phyloP scores from a whole-genome alignment of 345 rosid species.

The Raphanus raphanistrum region DNA sequence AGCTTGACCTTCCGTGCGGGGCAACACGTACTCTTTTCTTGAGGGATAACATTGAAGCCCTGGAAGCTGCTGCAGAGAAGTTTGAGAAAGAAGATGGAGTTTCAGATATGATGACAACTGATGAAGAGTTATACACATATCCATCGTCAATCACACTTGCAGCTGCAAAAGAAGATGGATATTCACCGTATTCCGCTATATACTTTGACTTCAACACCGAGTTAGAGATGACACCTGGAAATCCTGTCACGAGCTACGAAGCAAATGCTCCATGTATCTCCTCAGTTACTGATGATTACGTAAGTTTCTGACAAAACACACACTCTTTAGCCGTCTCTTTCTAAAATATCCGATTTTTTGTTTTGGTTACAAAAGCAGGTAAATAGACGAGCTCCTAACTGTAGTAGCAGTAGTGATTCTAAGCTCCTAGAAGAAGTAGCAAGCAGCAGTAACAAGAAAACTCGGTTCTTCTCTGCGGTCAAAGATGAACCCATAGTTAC shows the following conservation, averaged over 20 bases:
- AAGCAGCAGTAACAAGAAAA: slow-evolving; percentile 37
- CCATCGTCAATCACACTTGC: slow-evolving; percentile 47
- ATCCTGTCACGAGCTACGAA: slow-evolving; percentile 27
- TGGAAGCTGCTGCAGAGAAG: slow-evolving; percentile 86
- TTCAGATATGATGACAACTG: slow-evolving; percentile 39
- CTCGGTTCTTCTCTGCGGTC: slow-evolving; percentile 41
- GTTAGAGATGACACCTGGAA: slow-evolving; percentile 14
- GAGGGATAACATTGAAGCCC: slow-evolving; percentile 64
- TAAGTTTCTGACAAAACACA: slow-evolving; percentile 47
- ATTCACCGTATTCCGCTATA: slow-evolving; percentile 69
- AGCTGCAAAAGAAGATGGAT: slow-evolving; percentile 49
- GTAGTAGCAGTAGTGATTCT: slow-evolving; percentile 44
- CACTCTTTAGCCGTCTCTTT: not conserved
- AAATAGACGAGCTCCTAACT: slow-evolving; percentile 42
- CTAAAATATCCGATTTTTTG: not conserved
- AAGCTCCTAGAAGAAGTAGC: slow-evolving; percentile 45
- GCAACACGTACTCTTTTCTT: slow-evolving; percentile 56
- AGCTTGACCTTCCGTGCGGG: slow-evolving; percentile 76
- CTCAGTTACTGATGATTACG: slow-evolving; percentile 52
- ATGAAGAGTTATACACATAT: slow-evolving; percentile 54
- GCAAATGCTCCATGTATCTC: slow-evolving; percentile 54
- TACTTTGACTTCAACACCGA: slow-evolving; percentile 39
- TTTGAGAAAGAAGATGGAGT: slow-evolving; percentile 64
- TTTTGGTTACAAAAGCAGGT: slow-evolving; percentile 45
- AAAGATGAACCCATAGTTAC: slow-evolving; percentile 39